These are phyloP conservation scores for Solanum neorickii DNA, from an alignment of 257 asterid genomes.

Conservation along the genomic window DNA sequence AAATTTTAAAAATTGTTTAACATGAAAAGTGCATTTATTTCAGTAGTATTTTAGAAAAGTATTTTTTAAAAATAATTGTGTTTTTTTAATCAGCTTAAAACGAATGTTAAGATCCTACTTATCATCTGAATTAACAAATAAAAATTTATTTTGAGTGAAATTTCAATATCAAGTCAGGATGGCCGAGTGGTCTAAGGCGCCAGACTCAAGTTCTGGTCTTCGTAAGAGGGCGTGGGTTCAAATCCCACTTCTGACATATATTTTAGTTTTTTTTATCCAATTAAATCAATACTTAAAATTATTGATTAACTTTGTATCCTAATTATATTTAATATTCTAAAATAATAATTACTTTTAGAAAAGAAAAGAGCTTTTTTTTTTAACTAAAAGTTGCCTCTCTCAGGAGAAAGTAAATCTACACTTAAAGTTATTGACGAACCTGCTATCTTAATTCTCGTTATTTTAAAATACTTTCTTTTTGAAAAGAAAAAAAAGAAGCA, in stretches of 20 bases:
- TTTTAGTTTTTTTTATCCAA: no score
- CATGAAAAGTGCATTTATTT: not conserved
- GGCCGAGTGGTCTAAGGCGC: slow-evolving; percentile 98
- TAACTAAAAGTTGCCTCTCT: not conserved
- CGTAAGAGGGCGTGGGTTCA: slow-evolving; percentile 86
- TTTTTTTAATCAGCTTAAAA: no score
- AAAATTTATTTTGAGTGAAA: no score
- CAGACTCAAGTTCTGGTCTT: slow-evolving; percentile 92
- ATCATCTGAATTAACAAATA: no score
- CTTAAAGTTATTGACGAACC: no score
- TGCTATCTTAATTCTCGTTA: not conserved
- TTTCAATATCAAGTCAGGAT: slow-evolving; percentile 35
- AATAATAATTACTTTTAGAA: no score
- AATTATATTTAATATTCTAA: no score
- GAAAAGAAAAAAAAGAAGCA: not conserved
- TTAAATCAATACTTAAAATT: not conserved
- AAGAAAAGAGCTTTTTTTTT: no score
- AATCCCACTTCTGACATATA: slow-evolving; percentile 52
- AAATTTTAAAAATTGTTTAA: no score
- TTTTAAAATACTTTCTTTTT: not conserved
- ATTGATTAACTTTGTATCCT: not conserved
- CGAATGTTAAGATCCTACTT: no score
- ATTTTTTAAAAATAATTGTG: no score
- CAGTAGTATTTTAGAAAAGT: not conserved
- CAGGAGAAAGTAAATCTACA: not conserved